Conservation (phyloP, 345 rosid species). For the Dipteronia sinensis region DNA sequence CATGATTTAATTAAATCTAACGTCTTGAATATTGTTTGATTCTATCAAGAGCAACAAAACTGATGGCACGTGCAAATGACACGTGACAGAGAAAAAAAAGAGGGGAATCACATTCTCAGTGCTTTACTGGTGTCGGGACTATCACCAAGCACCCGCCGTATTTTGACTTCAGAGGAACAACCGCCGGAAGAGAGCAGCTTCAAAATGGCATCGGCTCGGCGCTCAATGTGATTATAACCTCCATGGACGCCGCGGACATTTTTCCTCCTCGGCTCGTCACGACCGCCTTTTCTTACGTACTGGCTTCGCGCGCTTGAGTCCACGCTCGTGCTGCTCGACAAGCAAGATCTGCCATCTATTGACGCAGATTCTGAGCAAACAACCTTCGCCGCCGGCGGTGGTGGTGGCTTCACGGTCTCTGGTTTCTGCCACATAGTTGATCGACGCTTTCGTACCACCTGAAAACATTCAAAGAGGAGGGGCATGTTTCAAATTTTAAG, state of each 20-base stretch:
- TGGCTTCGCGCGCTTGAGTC: conserved; percentile 44
- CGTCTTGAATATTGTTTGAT: too few species aligned
- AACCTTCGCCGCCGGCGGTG: conserved; percentile 15
- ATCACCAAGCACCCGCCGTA: conserved; percentile 78
- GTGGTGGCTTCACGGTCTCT: conserved; percentile 19
- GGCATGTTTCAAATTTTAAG: background rate
- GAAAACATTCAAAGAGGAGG: background rate
- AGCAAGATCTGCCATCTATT: conserved; percentile 48
- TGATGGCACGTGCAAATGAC: background rate
- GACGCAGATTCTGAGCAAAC: conserved; percentile 39
- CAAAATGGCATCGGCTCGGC: conserved; percentile 76
- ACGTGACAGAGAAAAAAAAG: background rate
- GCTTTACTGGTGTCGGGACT: conserved; percentile 99
- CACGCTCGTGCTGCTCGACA: conserved; percentile 62
- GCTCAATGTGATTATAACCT: conserved; percentile 48
- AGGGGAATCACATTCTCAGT: conserved; percentile 63
- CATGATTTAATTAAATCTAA: background rate
- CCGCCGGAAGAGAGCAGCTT: conserved; percentile 59
- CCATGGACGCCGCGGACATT: conserved; percentile 18
- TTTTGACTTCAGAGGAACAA: conserved; percentile 64
- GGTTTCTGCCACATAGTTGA: conserved; percentile 35
- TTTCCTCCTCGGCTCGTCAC: conserved; percentile 29
- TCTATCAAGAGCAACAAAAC: too few species aligned
- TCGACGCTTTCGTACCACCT: conserved; percentile 63
- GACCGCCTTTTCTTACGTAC: background rate